Conservation (phyloP, 2,329 filamentous ascomycete genomes). For the Fusarium graminum region DNA sequence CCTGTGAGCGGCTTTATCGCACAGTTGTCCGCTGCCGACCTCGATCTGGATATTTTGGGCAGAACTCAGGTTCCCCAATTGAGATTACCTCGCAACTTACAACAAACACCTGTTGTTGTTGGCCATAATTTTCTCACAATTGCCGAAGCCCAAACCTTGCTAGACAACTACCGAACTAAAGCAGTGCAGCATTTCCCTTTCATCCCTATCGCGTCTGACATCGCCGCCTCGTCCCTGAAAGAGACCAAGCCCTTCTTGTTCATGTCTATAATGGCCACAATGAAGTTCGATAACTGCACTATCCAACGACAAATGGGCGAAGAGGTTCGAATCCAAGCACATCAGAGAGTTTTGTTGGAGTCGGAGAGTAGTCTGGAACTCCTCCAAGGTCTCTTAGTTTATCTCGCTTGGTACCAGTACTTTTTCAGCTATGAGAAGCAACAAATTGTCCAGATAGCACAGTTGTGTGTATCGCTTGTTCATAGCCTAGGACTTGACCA, state of each 20-base stretch:
- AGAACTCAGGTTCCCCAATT: rapidly evolving
- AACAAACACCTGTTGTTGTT: not conserved
- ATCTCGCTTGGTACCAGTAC: conserved; percentile 26
- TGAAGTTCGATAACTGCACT: conserved; percentile 22
- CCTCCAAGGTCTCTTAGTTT: conserved; percentile 10
- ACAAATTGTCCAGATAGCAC: conserved; percentile 17
- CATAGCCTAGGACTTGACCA: conserved; percentile 19
- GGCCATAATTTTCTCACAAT: conserved; percentile 1
- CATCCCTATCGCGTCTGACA: not conserved
- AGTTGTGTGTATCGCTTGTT: conserved; percentile 13
- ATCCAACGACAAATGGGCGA: conserved; percentile 13
- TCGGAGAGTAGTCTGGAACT: conserved; percentile 22
- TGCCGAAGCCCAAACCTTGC: not conserved
- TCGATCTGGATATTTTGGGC: not conserved
- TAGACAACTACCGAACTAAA: conserved; percentile 13
- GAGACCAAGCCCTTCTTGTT: conserved; percentile 5
- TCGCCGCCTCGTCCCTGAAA: not conserved
- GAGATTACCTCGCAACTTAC: not conserved
- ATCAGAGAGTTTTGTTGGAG: conserved; percentile 21
- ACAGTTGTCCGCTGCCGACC: not conserved
- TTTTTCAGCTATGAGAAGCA: conserved; percentile 25
- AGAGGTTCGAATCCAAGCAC: conserved; percentile 9
- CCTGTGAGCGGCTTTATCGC: conserved; percentile 13
- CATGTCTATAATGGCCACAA: conserved; percentile 18
- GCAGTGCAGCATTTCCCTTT: conserved; percentile 8